Base-by-base conservation (phyloP, 2,329 filamentous ascomycete genomes). In the Cladosporium austrohemisphaericum region DNA sequence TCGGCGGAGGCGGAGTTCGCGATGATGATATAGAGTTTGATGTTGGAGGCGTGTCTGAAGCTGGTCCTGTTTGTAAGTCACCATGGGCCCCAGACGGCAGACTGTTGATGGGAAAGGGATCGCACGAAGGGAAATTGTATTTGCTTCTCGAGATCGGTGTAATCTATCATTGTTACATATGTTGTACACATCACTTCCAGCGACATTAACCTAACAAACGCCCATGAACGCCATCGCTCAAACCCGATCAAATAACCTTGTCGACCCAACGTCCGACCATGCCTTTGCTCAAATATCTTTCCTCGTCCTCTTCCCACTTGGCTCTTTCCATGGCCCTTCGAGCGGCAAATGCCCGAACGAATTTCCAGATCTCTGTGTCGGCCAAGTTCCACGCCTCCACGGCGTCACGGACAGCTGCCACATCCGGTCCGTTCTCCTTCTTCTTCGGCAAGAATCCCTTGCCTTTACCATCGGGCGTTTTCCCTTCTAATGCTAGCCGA, bases 331-430 rank as follows among this genome's bases (percentile, higher is more conserved):
- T 72, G 20, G 75, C 69, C 33, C 77, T 71, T 29, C 85, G 71
- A 14, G 84, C 85, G 43, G 82, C 70, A 55, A 79, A 88, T 0
- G 86, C 85, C 29, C 83, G 72, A 4, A 83, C 77, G 61, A 91
- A 91, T 60, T 79, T 80, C 86, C 86, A 92, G 1, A 82, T 81
- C 67, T 92, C 86, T 1, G 83, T 84, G 60, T 92, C 87, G 0
- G 81, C 85, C 55, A 89, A 64, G 62, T 78, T 75, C 59, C 75
- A 77, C 38, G 68, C 65, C 63, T 77, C 74, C 5, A 75, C 69
- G 16, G 66, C 67, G n/a, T 71, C 71, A 33, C 67, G 61, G 23
- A 65, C 54, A 10, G 59, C 59, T 28, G 60, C 57, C 53, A 64
- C 25, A 51, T 50, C 41, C 20, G 41, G 32, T 9, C 22, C 16